A percentile compares a stretch with the other conserved stretches of the same genome.
These are phyloP conservation scores for Diaporthe vaccinii DNA, from an alignment of 2,329 filamentous ascomycete genomes.

Conservation along the genomic window DNA sequence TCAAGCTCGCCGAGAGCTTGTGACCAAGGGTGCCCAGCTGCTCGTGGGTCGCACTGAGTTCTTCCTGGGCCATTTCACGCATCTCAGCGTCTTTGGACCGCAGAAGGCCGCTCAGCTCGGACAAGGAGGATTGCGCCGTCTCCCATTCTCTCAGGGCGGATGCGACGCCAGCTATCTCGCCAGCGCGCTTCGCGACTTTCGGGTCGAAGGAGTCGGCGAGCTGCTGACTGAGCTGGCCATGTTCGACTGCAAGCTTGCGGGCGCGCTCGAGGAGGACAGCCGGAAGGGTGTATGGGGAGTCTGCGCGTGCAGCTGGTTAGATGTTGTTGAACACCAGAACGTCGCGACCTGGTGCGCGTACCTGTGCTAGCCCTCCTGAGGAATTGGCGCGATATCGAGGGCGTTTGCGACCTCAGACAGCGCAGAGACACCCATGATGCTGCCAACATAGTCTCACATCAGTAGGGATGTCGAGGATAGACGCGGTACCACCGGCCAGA, in stretches of 20 bases:
- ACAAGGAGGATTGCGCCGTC: slow-evolving; percentile 63
- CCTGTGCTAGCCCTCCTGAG: slow-evolving; percentile 61
- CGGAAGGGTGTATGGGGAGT: slow-evolving; percentile 54
- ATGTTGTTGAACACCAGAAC: neutral
- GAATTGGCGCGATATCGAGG: slow-evolving; percentile 48
- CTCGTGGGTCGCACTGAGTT: slow-evolving; percentile 76
- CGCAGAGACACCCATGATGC: slow-evolving; percentile 67
- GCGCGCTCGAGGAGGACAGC: slow-evolving; percentile 72
- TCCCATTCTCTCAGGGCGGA: slow-evolving; percentile 72
- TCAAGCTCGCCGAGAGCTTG: slow-evolving; percentile 80
- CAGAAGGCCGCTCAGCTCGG: slow-evolving; percentile 67
- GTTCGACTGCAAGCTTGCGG: slow-evolving; percentile 68
- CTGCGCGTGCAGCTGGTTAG: slow-evolving; percentile 37
- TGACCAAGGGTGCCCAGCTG: slow-evolving; percentile 74
- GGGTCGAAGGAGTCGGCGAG: slow-evolving; percentile 69
- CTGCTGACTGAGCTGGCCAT: slow-evolving; percentile 64
- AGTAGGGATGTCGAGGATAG: slow-evolving; percentile 14
- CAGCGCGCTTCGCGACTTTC: slow-evolving; percentile 69
- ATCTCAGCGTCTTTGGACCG: slow-evolving; percentile 76
- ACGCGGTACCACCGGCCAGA: neutral
- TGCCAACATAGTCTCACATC: slow-evolving; percentile 51
- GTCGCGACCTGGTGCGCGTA: slow-evolving; percentile 45
- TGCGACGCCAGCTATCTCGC: slow-evolving; percentile 72
- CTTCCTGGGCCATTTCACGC: slow-evolving; percentile 82
- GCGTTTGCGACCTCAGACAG: slow-evolving; percentile 57